A percentile compares a stretch with the other conserved stretches of the same genome.
Evolutionary conservation across 2,329 filamentous ascomycete species (phyloP).

Genomic region (Phialemonium atrogriseum): DNA sequence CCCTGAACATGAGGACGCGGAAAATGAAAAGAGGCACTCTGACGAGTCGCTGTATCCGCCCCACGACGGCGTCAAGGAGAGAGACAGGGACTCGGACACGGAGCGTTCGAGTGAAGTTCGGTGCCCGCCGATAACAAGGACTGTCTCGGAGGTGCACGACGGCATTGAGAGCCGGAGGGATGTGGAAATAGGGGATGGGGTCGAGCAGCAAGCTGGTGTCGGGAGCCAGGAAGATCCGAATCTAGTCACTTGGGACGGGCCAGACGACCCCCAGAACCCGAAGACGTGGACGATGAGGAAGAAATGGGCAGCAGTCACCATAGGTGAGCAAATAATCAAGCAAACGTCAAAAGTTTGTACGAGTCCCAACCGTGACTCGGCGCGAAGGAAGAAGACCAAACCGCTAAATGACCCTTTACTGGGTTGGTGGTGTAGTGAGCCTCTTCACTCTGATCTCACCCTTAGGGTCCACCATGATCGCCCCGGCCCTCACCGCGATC

Average conservation of each 20-base stretch:
- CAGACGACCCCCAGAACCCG: slow-evolving; percentile 13
- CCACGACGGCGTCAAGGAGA: no score
- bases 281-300: slow-evolving; percentile 11
- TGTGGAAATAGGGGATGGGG: background rate
- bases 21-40: no score
- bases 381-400: no score
- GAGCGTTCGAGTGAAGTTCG: no score
- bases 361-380: no score
- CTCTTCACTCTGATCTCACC: slow-evolving; percentile 44
- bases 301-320: slow-evolving; percentile 12
- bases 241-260: slow-evolving; percentile 11
- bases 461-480: slow-evolving; percentile 38
- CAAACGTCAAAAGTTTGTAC: slow-evolving; percentile 26
- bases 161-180: slow-evolving; percentile 1
- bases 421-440: slow-evolving; percentile 29
- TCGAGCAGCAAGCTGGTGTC: background rate
- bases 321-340: slow-evolving; percentile 1
- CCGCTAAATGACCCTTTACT: no score
- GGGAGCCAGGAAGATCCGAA: background rate
- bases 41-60: no score
- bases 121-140: no score
- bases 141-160: slow-evolving; percentile 2
- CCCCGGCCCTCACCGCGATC: slow-evolving; percentile 24
- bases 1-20: no score
- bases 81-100: no score